A percentile compares a stretch with the other conserved stretches of the same genome.
These are phyloP conservation scores for Theileria parva DNA, from an alignment of 169 alveolate species.

Conservation along the genomic window DNA sequence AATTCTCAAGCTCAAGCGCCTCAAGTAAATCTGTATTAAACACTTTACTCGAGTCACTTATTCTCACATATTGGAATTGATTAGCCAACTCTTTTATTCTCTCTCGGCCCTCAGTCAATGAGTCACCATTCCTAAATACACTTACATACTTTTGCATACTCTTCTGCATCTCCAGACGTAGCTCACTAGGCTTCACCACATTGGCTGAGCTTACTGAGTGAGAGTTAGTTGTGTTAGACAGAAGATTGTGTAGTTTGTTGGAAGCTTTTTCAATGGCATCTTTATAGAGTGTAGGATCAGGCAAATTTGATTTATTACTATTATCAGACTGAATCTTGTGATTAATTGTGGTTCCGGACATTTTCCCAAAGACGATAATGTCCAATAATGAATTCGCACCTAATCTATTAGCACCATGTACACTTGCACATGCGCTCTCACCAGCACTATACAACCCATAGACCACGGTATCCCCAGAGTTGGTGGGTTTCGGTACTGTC, in stretches of 20 bases:
- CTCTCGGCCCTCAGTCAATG: conserved; percentile 85
- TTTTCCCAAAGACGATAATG: conserved; percentile 95
- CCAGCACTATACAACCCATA: conserved; percentile 94
- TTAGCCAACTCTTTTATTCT: conserved; percentile 78
- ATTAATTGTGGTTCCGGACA: conserved; percentile 91
- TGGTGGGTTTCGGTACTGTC: conserved; percentile 33
- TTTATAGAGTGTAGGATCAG: neutral
- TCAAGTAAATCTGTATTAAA: conserved; percentile 97
- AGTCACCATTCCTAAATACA: conserved; percentile 90
- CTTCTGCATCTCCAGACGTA: conserved; percentile 75
- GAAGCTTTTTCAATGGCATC: conserved; percentile 82
- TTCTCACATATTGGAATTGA: conserved; percentile 83
- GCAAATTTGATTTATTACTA: conserved; percentile 8
- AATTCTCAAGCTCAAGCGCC: conserved; percentile 93
- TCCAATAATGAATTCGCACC: conserved; percentile 98
- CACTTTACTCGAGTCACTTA: conserved; percentile 84
- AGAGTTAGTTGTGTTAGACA: conserved; percentile 40
- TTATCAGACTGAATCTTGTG: conserved; percentile 43
- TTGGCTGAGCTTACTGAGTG: neutral
- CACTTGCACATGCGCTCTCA: conserved; percentile 98
- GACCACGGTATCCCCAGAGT: conserved; percentile 76
- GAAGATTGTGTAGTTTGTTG: conserved; percentile 47
- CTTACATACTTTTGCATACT: conserved; percentile 96
- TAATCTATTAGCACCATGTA: conserved; percentile 98
- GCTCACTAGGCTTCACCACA: conserved; percentile 31